A percentile compares a stretch with the other conserved stretches of the same genome.
Evolutionary conservation across 202 grass and related monocot species (phyloP).

Genomic region (Saccharum hybrid): DNA sequence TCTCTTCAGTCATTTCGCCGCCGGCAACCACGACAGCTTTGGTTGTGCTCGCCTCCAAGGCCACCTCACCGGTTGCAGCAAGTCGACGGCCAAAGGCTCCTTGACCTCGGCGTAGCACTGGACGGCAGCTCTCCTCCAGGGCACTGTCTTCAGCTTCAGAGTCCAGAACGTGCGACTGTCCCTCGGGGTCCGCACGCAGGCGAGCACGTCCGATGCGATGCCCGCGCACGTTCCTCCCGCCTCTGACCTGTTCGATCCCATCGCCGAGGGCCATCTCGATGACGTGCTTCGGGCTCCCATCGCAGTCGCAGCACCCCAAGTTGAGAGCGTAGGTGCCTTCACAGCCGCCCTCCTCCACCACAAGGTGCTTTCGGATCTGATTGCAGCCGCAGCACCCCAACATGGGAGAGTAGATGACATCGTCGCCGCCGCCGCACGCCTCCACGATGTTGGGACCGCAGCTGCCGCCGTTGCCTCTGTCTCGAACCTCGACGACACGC

Average conservation of each 20-base stretch:
- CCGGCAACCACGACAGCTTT: no score
- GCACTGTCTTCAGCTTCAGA: background rate
- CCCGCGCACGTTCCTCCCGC: no score
- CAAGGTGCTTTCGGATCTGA: background rate
- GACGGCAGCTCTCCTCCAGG: background rate
- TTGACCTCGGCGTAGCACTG: background rate
- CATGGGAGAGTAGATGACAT: background rate
- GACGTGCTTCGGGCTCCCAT: background rate
- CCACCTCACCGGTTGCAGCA: no score
- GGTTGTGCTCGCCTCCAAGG: no score
- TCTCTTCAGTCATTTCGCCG: no score
- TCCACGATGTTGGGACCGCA: background rate
- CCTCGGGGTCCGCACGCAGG: background rate
- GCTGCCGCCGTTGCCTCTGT: no score
- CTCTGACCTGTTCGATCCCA: no score
- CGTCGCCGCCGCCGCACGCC: background rate
- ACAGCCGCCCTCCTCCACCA: background rate
- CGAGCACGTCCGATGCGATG: no score
- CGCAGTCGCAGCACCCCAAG: background rate
- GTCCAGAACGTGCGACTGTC: background rate
- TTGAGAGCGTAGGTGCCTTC: background rate
- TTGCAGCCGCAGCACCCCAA: background rate
- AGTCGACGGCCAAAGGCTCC: no score
- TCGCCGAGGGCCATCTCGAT: no score
- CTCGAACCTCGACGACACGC: no score